phyloP scores from a whole-genome alignment of 2,329 filamentous ascomycete species.

The Colletotrichum costaricense region DNA sequence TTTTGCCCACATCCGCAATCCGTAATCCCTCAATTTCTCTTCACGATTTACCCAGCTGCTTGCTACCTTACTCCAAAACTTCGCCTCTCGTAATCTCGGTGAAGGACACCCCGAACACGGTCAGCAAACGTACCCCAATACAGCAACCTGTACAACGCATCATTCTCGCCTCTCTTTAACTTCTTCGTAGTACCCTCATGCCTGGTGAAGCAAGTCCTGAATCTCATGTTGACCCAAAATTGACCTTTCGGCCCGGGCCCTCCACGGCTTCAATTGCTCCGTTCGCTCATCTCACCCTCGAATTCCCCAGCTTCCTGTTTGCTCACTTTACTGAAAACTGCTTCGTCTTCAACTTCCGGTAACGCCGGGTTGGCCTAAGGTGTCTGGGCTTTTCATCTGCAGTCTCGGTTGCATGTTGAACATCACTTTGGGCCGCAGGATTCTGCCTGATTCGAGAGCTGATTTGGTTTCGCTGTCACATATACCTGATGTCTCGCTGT shows the following conservation, averaged over 20 bases:
- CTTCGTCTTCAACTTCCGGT: background rate
- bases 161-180: background rate
- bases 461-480: constrained; percentile 6
- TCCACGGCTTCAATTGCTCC: background rate
- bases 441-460: background rate
- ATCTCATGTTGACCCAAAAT: no score
- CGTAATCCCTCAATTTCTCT: no score
- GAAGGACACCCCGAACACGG: background rate
- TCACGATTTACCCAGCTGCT: no score
- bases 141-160: background rate
- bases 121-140: background rate
- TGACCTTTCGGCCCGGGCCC: no score
- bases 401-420: background rate
- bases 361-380: background rate
- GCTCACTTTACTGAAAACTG: background rate
- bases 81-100: constrained; percentile 15
- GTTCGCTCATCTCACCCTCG: no score
- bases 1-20: background rate
- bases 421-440: background rate
- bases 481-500: constrained; percentile 9
- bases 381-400: background rate
- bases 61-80: no score
- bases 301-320: background rate
- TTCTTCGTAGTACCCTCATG: background rate
- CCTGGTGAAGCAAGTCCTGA: background rate